Conservation (phyloP, 768 basidiomycete species). For the Leccinum boreale region DNA sequence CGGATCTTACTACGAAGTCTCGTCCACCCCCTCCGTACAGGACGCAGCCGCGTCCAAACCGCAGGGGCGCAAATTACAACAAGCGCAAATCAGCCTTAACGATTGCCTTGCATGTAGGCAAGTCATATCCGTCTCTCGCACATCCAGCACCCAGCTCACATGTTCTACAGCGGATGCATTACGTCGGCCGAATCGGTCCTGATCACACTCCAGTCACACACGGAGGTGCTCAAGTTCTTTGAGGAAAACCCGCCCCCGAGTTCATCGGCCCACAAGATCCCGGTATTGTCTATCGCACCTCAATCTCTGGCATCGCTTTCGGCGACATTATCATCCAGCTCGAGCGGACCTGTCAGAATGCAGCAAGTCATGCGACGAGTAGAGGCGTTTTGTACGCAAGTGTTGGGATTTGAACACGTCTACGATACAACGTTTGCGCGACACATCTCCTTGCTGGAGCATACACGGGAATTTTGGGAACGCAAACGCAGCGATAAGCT, state of each 20-base stretch:
- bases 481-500: conserved; percentile 48
- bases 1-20: conserved; percentile 87
- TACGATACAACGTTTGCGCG: conserved; percentile 96
- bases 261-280: conserved; percentile 45
- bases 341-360: conserved; percentile 44
- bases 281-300: conserved; percentile 86
- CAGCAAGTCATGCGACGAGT: conserved; percentile 67
- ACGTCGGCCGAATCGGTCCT: conserved; percentile 97
- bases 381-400: conserved; percentile 60
- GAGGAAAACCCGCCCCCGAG: conserved; percentile 46
- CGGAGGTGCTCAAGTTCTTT: conserved; percentile 84
- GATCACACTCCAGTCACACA: conserved; percentile 93
- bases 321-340: conserved; percentile 51
- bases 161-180: conserved; percentile 78
- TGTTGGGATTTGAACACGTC: conserved; percentile 75
- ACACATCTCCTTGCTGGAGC: conserved; percentile 80
- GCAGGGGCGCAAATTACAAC: conserved; percentile 64
- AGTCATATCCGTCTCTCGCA: conserved; percentile 23
- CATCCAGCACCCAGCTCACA: conserved; percentile 8
- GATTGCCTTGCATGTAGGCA: conserved; percentile 98
- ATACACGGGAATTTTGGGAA: conserved; percentile 76
- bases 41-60: conserved; percentile 22
- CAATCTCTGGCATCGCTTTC: conserved; percentile 83
- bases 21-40: conserved; percentile 28
- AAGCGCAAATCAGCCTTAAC: conserved; percentile 94